Conservation (phyloP, 1,284 basidiomycete species). For the Hemileia vastatrix region DNA sequence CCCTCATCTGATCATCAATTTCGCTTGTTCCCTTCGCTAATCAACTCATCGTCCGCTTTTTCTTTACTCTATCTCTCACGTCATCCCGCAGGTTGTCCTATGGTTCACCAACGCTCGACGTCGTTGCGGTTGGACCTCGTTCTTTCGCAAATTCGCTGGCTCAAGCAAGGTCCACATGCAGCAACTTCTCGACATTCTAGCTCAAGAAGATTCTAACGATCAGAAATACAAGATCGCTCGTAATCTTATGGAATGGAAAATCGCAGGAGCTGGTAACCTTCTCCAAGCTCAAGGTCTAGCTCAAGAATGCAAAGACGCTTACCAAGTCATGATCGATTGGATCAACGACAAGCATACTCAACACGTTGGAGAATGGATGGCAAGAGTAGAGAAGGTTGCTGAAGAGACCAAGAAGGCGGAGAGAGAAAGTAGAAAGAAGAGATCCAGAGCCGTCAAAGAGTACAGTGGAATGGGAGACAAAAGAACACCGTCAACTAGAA, state of each 20-base stretch:
- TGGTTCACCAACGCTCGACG: slow-evolving; percentile 44
- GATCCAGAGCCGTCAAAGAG: background rate
- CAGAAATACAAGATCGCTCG: no score
- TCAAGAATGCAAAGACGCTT: background rate
- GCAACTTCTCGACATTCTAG: no score
- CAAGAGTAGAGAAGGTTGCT: background rate
- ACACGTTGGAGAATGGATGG: background rate
- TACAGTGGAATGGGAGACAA: background rate
- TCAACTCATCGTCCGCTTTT: background rate
- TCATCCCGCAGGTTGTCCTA: slow-evolving; percentile 28
- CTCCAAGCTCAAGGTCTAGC: background rate
- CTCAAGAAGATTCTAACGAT: no score
- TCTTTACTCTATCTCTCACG: background rate
- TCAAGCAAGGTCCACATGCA: background rate
- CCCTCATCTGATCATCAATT: background rate
- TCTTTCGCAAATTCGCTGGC: slow-evolving; percentile 29
- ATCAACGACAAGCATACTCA: background rate
- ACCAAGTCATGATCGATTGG: background rate
- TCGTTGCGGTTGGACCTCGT: slow-evolving; percentile 37
- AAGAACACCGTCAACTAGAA: background rate
- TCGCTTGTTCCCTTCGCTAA: background rate
- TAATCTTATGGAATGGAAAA: no score
- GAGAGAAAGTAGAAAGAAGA: no score
- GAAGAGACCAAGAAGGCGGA: background rate
- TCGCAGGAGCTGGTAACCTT: no score